Conservation (phyloP, 2,329 filamentous ascomycete species). For the Trichoderma sp. region DNA sequence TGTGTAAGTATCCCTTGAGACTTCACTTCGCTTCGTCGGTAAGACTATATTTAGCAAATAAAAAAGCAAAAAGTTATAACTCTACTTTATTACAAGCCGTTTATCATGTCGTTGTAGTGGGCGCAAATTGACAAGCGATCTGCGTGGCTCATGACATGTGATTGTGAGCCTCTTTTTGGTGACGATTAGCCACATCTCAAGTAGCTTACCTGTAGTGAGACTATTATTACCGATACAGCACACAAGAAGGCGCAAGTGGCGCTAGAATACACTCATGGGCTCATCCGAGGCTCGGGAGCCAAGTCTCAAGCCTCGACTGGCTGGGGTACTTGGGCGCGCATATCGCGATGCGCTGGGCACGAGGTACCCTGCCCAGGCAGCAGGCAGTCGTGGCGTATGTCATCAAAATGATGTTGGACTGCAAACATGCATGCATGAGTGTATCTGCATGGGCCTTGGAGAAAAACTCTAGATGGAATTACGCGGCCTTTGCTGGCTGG, state of each 20-base stretch:
- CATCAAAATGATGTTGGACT: constrained; percentile 3
- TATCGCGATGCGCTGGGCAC: neutral
- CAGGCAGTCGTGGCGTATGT: constrained; percentile 14
- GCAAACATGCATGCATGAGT: neutral
- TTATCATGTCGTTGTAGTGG: neutral
- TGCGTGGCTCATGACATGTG: neutral
- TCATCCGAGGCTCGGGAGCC: neutral
- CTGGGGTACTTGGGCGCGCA: neutral
- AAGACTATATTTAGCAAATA: neutral
- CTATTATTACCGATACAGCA: neutral
- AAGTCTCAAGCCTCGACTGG: neutral
- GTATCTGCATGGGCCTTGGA: neutral
- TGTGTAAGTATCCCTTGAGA: neutral
- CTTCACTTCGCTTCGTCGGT: neutral
- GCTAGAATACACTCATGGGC: neutral
- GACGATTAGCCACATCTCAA: neutral
- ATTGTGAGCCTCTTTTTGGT: neutral
- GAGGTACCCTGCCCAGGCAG: neutral
- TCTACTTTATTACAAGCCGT: neutral
- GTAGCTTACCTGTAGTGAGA: neutral
- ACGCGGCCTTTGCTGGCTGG: neutral
- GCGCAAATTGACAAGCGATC: neutral
- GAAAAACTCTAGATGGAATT: neutral
- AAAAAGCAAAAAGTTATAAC: constrained; percentile 2
- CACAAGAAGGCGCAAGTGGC: neutral